Base-by-base conservation (phyloP, 192 early-diverging fungal species). In the Umbelopsis isabellina region DNA sequence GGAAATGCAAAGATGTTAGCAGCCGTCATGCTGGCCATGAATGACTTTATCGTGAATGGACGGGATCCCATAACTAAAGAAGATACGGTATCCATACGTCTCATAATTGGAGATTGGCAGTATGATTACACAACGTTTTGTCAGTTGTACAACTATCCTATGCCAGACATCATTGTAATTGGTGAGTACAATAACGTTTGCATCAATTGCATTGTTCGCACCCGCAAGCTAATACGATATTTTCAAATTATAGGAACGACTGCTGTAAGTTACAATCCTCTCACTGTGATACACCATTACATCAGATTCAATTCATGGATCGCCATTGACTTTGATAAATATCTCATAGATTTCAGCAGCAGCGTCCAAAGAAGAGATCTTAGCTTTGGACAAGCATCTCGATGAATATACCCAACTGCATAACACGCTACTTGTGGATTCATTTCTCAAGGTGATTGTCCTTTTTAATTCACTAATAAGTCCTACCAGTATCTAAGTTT, bases 341-440 rank as follows among this genome's bases (percentile, higher is more conserved):
- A 49, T 69, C 0, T 18, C 48, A 8, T 69, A 69, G 67, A 49
- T 69, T 8, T 49, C 67, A 16, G 67, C 49, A 10, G 27, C 37
- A 20, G 67, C 67, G 18, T 18, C 67, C 5, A 69, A 49, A 22
- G n/a, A 15, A 4, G 51, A 41, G n/a, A 69, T 69, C 21, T 33
- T 69, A n/a, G 13, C 45, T n/a, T 37, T 69, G 27, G 67, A 69
- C 21, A 41, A 41, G 37, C 51, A 52, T 16, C 37, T 69, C 7
- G 67, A 69, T 33, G 30, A 69, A 52, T 69, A 69, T 33, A 69
- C 67, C 21, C 45, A 69, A 48, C 30, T 23, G 6, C 48, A 69
- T 33, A 69, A 52, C 27, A 52, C 49, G 2, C 22, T 49, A n/a
- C 37, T 69, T 6, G 51, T 52, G 0, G 67, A 69, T 16, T 21